Evolutionary conservation across 169 alveolate species (phyloP).

Genomic region (Theileria orientalis): DNA sequence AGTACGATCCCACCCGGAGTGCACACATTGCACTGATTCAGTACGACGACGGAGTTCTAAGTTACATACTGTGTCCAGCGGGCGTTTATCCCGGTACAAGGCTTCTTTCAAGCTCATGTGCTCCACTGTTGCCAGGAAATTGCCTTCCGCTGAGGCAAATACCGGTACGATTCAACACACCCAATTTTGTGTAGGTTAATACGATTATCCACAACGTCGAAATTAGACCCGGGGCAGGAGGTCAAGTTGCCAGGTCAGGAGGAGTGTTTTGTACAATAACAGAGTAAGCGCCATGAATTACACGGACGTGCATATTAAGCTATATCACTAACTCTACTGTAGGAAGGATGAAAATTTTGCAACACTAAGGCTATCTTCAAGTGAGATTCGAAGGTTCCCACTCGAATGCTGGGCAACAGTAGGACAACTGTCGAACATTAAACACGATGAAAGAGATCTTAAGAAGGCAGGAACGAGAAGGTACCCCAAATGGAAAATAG

Average conservation of each 20-base stretch:
- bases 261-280: slow-evolving; percentile 82
- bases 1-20: slow-evolving; percentile 81
- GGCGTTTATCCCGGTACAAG: slow-evolving; percentile 85
- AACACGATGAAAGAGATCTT: slow-evolving; percentile 67
- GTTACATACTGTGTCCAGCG: slow-evolving; percentile 83
- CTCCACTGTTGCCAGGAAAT: slow-evolving; percentile 86
- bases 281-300: slow-evolving; percentile 31
- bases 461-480: slow-evolving; percentile 81
- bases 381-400: slow-evolving; percentile 84
- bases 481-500: slow-evolving; percentile 16
- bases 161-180: slow-evolving; percentile 68
- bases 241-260: slow-evolving; percentile 83
- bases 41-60: slow-evolving; percentile 87
- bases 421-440: slow-evolving; percentile 82
- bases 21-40: slow-evolving; percentile 84
- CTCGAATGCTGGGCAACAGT: slow-evolving; percentile 87
- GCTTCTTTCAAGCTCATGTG: slow-evolving; percentile 80
- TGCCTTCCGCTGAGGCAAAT: slow-evolving; percentile 81
- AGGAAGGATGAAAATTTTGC: slow-evolving; percentile 79
- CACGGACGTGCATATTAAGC: neutral
- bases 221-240: slow-evolving; percentile 87
- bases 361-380: slow-evolving; percentile 81
- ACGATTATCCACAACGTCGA: slow-evolving; percentile 85
- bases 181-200: slow-evolving; percentile 41
- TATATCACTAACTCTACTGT: neutral